Conservation (phyloP, 2,329 filamentous ascomycete species). For the Cercospora janseana region DNA sequence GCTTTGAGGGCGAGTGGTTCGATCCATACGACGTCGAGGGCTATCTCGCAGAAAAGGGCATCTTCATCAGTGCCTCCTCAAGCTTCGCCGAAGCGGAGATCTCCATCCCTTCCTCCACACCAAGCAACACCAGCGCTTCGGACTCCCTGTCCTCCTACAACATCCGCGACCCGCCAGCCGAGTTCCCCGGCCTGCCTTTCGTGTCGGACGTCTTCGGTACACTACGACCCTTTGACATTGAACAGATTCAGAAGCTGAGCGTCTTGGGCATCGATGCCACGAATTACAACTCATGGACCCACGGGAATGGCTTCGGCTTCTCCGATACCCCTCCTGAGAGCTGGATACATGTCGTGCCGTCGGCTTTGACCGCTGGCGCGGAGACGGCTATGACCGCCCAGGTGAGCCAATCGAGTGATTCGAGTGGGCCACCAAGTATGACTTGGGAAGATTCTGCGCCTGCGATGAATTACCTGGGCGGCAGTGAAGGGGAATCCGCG, state of each 20-base stretch:
- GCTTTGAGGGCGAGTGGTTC: constrained; percentile 72
- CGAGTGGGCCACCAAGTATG: not conserved
- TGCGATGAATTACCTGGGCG: too few species aligned
- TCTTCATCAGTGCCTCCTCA: constrained; percentile 59
- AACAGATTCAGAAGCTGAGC: constrained; percentile 16
- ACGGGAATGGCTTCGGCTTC: constrained; percentile 24
- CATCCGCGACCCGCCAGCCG: not conserved
- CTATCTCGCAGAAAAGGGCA: constrained; percentile 64
- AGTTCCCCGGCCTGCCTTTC: not conserved
- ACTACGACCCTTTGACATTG: constrained; percentile 10
- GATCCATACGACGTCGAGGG: constrained; percentile 74
- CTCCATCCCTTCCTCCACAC: constrained; percentile 3
- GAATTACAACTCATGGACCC: constrained; percentile 13
- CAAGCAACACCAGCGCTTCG: not conserved
- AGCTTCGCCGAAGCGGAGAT: constrained; percentile 60
- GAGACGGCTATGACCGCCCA: not conserved
- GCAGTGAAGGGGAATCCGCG: too few species aligned
- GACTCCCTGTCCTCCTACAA: constrained; percentile 4
- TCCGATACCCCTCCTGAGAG: constrained; percentile 28
- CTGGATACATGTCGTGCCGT: constrained; percentile 34
- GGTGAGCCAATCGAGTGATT: not conserved
- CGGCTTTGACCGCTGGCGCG: constrained; percentile 17
- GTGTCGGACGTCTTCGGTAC: not conserved
- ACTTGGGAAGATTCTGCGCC: not conserved
- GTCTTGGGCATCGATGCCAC: constrained; percentile 3